Conservation (phyloP, 2,329 filamentous ascomycete genomes). For the Penicillium sp. region DNA sequence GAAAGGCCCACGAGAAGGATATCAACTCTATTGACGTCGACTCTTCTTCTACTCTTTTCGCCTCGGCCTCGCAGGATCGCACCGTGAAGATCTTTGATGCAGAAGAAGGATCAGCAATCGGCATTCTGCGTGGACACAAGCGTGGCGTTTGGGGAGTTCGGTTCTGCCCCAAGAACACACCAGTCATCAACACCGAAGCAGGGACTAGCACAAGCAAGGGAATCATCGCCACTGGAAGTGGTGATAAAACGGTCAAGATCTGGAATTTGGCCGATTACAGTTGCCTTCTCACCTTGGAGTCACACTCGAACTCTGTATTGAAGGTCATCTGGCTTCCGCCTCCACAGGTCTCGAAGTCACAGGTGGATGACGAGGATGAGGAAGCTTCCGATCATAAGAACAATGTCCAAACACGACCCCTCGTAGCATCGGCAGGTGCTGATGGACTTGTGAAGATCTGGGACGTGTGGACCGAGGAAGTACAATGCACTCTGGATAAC, state of each 20-base stretch:
- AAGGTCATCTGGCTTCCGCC: constrained; percentile 86
- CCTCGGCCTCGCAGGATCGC: constrained; percentile 93
- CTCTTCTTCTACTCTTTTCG: constrained; percentile 76
- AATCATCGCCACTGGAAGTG: constrained; percentile 84
- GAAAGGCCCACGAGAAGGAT: constrained; percentile 97
- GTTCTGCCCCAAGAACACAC: constrained; percentile 80
- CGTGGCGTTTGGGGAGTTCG: constrained; percentile 95
- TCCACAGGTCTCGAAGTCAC: constrained; percentile 41
- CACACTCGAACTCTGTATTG: constrained; percentile 91
- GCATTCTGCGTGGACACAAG: constrained; percentile 88
- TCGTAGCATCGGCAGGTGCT: constrained; percentile 80
- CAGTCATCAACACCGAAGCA: constrained; percentile 73
- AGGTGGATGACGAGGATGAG: constrained; percentile 39
- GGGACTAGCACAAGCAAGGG: constrained; percentile 75
- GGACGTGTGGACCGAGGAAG: constrained; percentile 84
- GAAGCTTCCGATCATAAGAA: constrained; percentile 32
- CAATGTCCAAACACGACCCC: constrained; percentile 39
- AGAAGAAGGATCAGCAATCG: constrained; percentile 86
- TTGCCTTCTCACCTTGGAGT: constrained; percentile 91
- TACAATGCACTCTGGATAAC: constrained; percentile 90
- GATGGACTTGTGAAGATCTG: constrained; percentile 97
- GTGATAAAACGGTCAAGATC: constrained; percentile 93
- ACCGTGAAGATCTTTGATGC: constrained; percentile 97
- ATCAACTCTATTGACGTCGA: constrained; percentile 94
- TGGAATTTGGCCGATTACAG: constrained; percentile 94